A percentile compares a stretch with the other conserved stretches of the same genome.
Conservation (phyloP, 106 monocot genomes). For the Iris macrosiphon region DNA sequence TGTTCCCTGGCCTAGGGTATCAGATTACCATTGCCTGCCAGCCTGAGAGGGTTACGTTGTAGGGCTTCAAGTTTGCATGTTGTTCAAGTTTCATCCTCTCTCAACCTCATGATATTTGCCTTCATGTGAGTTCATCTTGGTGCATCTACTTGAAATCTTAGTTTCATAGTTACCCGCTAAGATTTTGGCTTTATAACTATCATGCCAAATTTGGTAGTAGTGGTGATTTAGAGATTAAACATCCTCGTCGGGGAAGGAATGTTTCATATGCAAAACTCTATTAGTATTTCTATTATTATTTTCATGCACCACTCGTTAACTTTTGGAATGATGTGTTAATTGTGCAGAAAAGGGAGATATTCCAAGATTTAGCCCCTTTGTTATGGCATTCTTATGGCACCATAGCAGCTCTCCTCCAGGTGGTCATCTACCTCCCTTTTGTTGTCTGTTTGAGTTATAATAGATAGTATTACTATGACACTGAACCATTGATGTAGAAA, state of each 20-base stretch:
- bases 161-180: background rate
- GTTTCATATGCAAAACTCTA: background rate
- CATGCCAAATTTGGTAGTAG: background rate
- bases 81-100: no score
- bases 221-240: no score
- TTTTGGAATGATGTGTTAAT: background rate
- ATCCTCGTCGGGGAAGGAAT: no score
- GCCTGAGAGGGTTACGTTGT: no score
- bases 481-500: no score
- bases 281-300: background rate
- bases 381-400: conserved; percentile 95
- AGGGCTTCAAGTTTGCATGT: no score
- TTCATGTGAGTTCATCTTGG: no score
- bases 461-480: no score
- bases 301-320: background rate
- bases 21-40: no score
- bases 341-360: conserved; percentile 86
- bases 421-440: conserved; percentile 5
- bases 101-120: no score
- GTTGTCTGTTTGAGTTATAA: background rate
- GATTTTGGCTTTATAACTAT: background rate
- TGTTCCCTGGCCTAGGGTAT: no score
- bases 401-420: conserved; percentile 89
- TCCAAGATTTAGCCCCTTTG: conserved; percentile 88
- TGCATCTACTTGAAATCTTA: no score